Evolutionary conservation across 2,329 filamentous ascomycete species (phyloP).

Genomic region (Trichoderma polysporum): DNA sequence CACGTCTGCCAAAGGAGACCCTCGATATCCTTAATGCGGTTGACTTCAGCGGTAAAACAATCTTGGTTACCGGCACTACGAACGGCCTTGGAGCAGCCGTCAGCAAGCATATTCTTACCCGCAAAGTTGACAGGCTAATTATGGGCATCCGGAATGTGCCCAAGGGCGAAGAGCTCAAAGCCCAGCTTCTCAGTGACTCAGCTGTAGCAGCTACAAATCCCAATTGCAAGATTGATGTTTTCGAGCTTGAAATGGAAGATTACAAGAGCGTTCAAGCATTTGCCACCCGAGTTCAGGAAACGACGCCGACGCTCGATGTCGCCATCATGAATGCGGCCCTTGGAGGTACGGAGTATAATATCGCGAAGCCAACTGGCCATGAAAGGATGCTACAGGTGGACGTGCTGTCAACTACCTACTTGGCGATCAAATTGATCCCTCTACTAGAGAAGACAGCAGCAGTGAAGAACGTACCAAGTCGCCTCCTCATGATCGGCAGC

Average conservation of each 20-base stretch:
- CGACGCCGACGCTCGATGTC: neutral
- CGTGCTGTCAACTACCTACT: neutral
- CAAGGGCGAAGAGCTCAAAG: neutral
- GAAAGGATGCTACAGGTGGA: neutral
- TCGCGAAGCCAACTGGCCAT: neutral
- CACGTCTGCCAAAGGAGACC: neutral
- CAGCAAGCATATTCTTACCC: neutral
- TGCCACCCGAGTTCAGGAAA: neutral
- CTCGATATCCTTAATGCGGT: neutral
- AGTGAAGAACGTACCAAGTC: neutral
- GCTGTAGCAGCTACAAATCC: neutral
- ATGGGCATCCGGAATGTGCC: neutral
- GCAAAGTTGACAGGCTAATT: neutral
- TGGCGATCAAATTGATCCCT: neutral
- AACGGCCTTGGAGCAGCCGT: neutral
- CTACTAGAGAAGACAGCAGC: neutral
- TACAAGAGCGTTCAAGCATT: neutral
- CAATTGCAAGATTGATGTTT: neutral
- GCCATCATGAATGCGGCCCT: neutral
- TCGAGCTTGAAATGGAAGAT: constrained; percentile 2
- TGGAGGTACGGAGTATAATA: neutral
- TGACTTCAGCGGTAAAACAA: neutral
- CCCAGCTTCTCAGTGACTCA: neutral
- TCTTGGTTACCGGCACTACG: neutral
- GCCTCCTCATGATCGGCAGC: neutral